Percentiles rank a stretch among this genome's conserved stretches.
These are phyloP conservation scores for Artemisia annua DNA, from an alignment of 129 eudicot genomes.

Conservation along the genomic window DNA sequence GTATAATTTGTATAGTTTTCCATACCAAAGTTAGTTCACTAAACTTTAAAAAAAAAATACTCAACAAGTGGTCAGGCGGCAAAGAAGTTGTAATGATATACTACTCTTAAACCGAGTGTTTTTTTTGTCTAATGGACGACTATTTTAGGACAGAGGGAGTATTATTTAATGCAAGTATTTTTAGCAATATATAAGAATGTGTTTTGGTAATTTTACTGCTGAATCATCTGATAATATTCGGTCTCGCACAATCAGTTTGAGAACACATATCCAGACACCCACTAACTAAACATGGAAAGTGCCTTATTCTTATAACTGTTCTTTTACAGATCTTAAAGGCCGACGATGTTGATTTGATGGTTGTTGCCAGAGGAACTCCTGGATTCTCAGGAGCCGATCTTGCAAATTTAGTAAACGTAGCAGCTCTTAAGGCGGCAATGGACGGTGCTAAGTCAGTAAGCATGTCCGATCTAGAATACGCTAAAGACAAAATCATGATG, in stretches of 20 bases:
- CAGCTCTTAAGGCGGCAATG: slow-evolving; percentile 98
- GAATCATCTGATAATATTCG: not conserved
- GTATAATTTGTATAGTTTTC: too few relatives aligned
- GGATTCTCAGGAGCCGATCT: slow-evolving; percentile 99
- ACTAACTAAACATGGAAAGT: not conserved
- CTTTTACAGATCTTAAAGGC: slow-evolving; percentile 70
- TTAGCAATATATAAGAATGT: too few relatives aligned
- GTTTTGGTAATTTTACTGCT: not conserved
- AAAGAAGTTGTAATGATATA: too few relatives aligned
- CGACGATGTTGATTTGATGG: slow-evolving; percentile 88
- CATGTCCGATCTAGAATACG: slow-evolving; percentile 81
- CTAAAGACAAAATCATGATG: slow-evolving; percentile 95
- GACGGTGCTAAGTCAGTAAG: slow-evolving; percentile 90
- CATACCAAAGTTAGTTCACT: too few relatives aligned
- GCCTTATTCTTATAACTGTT: not conserved
- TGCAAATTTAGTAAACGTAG: slow-evolving; percentile 91
- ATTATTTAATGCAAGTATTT: too few relatives aligned
- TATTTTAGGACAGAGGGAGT: too few relatives aligned
- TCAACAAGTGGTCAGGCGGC: too few relatives aligned
- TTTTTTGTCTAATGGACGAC: too few relatives aligned
- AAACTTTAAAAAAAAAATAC: too few relatives aligned
- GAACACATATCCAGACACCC: not conserved
- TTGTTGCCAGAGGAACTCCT: slow-evolving; percentile 92
- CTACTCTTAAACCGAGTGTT: too few relatives aligned
- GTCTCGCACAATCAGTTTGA: not conserved